phyloP scores from a whole-genome alignment of 495 filamentous ascomycete species.

The Penicillium manginii region DNA sequence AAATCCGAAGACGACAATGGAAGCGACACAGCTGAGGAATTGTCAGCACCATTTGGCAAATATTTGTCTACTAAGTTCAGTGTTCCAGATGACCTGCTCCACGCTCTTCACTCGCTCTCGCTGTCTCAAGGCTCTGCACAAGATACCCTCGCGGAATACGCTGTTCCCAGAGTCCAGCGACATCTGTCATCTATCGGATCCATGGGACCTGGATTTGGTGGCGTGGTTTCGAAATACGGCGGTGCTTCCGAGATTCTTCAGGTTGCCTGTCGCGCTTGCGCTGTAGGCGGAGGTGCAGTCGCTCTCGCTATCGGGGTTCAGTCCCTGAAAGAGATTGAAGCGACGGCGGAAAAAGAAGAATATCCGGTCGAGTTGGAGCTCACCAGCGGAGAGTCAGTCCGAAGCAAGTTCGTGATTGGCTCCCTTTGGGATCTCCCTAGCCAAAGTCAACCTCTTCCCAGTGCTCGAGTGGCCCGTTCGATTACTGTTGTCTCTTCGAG shows the following conservation, averaged over 20 bases:
- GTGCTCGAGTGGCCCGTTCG: constrained; percentile 41
- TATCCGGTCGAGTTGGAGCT: constrained; percentile 53
- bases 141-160: constrained; percentile 64
- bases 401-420: constrained; percentile 59
- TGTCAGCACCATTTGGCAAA: constrained; percentile 56
- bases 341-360: constrained; percentile 20
- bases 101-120: constrained; percentile 77
- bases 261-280: constrained; percentile 87
- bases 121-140: constrained; percentile 63
- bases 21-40: constrained; percentile 29
- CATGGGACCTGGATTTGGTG: constrained; percentile 84
- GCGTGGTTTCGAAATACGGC: constrained; percentile 88
- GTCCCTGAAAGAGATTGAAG: constrained; percentile 30
- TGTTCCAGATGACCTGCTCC: constrained; percentile 68
- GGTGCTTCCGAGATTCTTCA: constrained; percentile 91
- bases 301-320: constrained; percentile 73
- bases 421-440: constrained; percentile 44
- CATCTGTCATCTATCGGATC: constrained; percentile 87
- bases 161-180: constrained; percentile 69
- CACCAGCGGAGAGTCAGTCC: constrained; percentile 62
- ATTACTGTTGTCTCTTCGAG: constrained; percentile 72
- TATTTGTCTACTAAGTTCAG: constrained; percentile 76
- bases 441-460: constrained; percentile 13
- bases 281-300: constrained; percentile 90
- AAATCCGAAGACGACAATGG: constrained; percentile 37